Evolutionary conservation across 2,329 filamentous ascomycete genomes (phyloP), one percentile per base, ranked within the genome.

Genomic region (Colletotrichum godetiae): DNA sequence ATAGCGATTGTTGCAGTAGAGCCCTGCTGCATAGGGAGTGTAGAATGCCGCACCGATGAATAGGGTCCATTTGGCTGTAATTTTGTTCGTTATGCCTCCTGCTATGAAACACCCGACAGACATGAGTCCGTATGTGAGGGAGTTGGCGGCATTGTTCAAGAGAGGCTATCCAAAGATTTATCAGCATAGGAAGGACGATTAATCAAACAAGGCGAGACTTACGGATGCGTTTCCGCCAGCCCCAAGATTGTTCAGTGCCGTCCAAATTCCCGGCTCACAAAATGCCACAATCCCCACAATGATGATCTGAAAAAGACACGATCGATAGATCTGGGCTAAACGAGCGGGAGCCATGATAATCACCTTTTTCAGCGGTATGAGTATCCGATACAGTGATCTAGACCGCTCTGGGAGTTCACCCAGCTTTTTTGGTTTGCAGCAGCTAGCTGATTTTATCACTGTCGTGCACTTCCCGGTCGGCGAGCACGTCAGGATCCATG

Each of bases 1-100:
- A 64, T 83, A 85, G 1, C 84, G 80, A 72, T 85, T 86, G 73
- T 86, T 86, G 29, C 82, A 79, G 35, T 86, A 86, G 13, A 86
- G 75, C 0, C 83, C 80, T 0, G 84, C 84, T 11, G 82, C 84
- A 71, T 86, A 86, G 0, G 84, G 82, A 0, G 82, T 81, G 65
- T 83, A 86, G 3, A 85, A 85, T 1, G 85, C 75, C 0, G 84
- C 84, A 2, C 85, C 85, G 10, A 86, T 79, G 13, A 86, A 77
- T 5, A 87, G 76, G 1, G 82, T 81, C 35, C 78, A 79, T 52
- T 83, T 83, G n/a, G 68, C 64, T 0, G 64, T 72, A 58, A 72
- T 59, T n/a, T 72, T 72, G 15, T 72, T 72, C 11, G 68, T 72
- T 27, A 72, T 35, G 12, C 68, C 68, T 49, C 68, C 68, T n/a